Evolutionary conservation across 2,329 filamentous ascomycete species (phyloP), one percentile per base, ranked within the genome.

Genomic region (Neonectria punicea): DNA sequence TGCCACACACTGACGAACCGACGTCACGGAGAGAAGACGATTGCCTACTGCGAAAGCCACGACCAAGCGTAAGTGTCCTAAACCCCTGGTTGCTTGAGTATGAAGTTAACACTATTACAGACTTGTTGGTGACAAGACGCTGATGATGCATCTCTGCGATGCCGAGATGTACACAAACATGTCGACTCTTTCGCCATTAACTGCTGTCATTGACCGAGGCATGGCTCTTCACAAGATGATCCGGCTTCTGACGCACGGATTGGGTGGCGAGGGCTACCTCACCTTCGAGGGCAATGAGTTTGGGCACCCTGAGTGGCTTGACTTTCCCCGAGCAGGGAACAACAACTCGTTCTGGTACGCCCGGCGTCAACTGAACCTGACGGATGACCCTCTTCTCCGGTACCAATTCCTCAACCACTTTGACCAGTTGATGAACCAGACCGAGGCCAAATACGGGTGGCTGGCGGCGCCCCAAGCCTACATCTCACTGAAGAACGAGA

Each of bases 241-340:
- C 75, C 92, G 96, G 14, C 88, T 99, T 16, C 84, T 99, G 68
- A 98, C 96, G 1, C 95, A 99, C 77, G 88, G 86, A 46, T 87
- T 99, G 16, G 96, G 96, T 64, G 96, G 96, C 60, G 96, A 99
- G 80, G 96, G 95, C 43, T 99, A 97, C 77, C 91, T 99, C 58
- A 99, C 98, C 83, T 99, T 99, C 74, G 94, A 98, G 82, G 96
- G 96, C 66, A 99, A 99, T 80, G 96, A 99, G 80, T 99, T 99
- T 76, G 96, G 96, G 1, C 96, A 99, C 77, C 96, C 96, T 0
- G 96, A 99, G 80, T 99, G 96, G 96, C 92, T 99, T 43, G 96
- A 99, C 79, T 99, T 99, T 80, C 96, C 96, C 4, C 92, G 96
- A 56, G 93, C 91, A 75, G 96, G 96, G 64, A 98, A 98, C 81